phyloP scores from a whole-genome alignment of 2,329 filamentous ascomycete species.

The Aspergillus hortae region DNA sequence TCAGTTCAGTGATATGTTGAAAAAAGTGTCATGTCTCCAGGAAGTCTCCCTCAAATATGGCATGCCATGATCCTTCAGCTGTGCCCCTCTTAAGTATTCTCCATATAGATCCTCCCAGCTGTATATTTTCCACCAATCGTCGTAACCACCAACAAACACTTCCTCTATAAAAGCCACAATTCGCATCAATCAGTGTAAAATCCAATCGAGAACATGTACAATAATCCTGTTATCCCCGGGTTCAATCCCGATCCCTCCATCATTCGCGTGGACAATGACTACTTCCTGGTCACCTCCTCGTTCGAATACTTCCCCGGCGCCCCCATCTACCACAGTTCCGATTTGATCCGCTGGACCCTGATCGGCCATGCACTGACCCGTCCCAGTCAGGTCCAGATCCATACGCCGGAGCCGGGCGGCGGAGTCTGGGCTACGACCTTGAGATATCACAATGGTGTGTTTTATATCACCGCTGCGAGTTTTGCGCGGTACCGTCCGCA shows the following conservation, averaged over 20 bases:
- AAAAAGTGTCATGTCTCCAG: too few species aligned
- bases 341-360: constrained; percentile 41
- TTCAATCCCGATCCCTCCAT: constrained; percentile 63
- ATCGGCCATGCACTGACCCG: constrained; percentile 34
- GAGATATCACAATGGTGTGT: constrained; percentile 42
- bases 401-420: constrained; percentile 30
- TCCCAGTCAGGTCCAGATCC: constrained; percentile 32
- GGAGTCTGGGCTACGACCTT: constrained; percentile 50
- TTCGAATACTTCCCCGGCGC: constrained; percentile 62
- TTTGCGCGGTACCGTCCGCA: constrained; percentile 42
- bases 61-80: not conserved
- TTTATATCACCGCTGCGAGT: constrained; percentile 47
- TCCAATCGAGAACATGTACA: not conserved
- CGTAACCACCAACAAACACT: too few species aligned
- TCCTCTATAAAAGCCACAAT: not conserved
- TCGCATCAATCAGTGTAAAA: not conserved
- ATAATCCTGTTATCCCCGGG: constrained; percentile 41
- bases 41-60: not conserved
- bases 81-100: too few species aligned
- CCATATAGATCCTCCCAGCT: not conserved
- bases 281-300: constrained; percentile 59
- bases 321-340: constrained; percentile 57
- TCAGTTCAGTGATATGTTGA: too few species aligned
- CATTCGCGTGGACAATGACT: constrained; percentile 48
- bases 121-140: constrained; percentile 6